These are phyloP conservation scores for Pestalotiopsis fici DNA, from an alignment of 2,329 filamentous ascomycete species.

Conservation along the genomic window DNA sequence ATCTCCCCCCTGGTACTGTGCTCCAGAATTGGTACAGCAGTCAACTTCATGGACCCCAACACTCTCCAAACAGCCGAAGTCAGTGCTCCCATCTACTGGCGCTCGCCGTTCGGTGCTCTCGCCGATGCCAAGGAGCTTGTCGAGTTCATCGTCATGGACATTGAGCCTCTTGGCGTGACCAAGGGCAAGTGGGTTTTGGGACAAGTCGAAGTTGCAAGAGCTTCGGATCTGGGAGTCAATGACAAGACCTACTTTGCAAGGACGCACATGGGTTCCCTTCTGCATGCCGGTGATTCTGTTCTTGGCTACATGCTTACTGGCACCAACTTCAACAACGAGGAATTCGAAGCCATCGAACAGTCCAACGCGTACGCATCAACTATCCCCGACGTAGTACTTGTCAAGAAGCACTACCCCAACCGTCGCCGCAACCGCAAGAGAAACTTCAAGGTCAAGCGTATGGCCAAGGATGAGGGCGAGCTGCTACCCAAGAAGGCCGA, in stretches of 20 bases:
- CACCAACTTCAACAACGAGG: slow-evolving; percentile 38
- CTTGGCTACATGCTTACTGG: slow-evolving; percentile 92
- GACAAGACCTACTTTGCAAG: slow-evolving; percentile 86
- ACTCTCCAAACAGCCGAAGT: slow-evolving; percentile 92
- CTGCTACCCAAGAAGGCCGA: slow-evolving; percentile 84
- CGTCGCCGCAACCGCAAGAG: slow-evolving; percentile 81
- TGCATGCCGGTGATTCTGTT: slow-evolving; percentile 87
- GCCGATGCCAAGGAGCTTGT: slow-evolving; percentile 83
- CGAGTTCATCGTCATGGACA: slow-evolving; percentile 94
- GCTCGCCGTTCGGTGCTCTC: slow-evolving; percentile 80
- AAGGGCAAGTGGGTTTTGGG: slow-evolving; percentile 84
- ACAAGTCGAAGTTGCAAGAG: slow-evolving; percentile 85
- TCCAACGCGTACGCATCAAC: slow-evolving; percentile 74
- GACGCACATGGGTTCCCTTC: slow-evolving; percentile 83
- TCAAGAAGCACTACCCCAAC: slow-evolving; percentile 91
- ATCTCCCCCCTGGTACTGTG: slow-evolving; percentile 86
- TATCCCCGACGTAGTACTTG: slow-evolving; percentile 89
- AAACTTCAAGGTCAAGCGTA: slow-evolving; percentile 93
- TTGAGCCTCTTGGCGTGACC: slow-evolving; percentile 74
- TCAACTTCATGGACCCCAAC: slow-evolving; percentile 87
- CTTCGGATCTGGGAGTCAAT: slow-evolving; percentile 83
- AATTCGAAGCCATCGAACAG: slow-evolving; percentile 63
- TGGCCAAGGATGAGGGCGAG: slow-evolving; percentile 87
- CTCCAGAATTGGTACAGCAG: slow-evolving; percentile 82
- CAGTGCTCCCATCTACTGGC: slow-evolving; percentile 83